Evolutionary conservation across 1,284 basidiomycete species (phyloP).

Genomic region (Ganoderma resinaceum): DNA sequence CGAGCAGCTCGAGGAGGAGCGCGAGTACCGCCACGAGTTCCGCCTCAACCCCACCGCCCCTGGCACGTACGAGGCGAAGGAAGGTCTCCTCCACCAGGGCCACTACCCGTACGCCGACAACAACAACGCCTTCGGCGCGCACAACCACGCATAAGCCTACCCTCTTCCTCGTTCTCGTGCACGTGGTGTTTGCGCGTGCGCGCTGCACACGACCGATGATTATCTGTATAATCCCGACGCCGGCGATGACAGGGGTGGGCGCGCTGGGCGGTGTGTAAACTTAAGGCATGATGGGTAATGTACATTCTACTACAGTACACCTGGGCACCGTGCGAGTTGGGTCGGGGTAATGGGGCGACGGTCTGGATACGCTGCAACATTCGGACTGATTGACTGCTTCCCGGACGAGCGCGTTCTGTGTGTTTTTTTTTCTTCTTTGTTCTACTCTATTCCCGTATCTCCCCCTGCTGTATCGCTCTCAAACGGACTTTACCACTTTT

Average conservation of each 20-base stretch:
- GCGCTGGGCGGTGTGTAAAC: too few species aligned
- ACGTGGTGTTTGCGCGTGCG: neutral
- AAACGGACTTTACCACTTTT: conserved; percentile 14
- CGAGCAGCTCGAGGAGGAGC: conserved; percentile 42
- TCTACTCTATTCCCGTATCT: conserved; percentile 6
- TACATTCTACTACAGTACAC: neutral
- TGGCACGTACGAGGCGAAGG: conserved; percentile 39
- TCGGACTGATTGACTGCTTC: neutral
- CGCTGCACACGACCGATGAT: neutral
- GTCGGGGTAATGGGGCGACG: neutral
- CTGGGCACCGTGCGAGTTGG: neutral
- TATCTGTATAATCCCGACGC: conserved; percentile 10
- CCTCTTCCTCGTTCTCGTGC: neutral
- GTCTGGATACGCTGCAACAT: neutral
- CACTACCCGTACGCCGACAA: conserved; percentile 40
- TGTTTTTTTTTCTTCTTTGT: conserved; percentile 1
- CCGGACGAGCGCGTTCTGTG: conserved; percentile 1
- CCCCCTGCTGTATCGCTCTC: conserved; percentile 19
- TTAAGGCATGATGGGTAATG: conserved; percentile 7
- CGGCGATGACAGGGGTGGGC: neutral
- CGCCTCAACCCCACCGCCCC: conserved; percentile 35
- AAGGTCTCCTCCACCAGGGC: conserved; percentile 37
- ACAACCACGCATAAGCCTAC: conserved; percentile 17
- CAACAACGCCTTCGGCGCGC: conserved; percentile 37
- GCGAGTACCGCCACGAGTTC: conserved; percentile 38